phyloP scores from a whole-genome alignment of 208 protist genomes.

The Angomonas ambiguus region DNA sequence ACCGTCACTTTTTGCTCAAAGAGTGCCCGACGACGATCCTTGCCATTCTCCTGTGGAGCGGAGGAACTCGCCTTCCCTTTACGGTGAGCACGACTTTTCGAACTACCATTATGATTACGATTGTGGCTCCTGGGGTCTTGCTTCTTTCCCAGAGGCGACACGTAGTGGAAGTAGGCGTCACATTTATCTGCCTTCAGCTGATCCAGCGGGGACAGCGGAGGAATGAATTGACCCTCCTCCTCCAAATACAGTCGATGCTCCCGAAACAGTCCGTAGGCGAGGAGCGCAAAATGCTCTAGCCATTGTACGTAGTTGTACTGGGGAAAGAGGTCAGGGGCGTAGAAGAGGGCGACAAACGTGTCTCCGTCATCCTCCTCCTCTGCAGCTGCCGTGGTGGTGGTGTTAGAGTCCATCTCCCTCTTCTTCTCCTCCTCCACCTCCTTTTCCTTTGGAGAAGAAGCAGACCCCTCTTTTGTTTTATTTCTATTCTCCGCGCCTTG shows the following conservation, averaged over 20 bases:
- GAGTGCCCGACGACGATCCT: slow-evolving; percentile 14
- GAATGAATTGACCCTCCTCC: background rate
- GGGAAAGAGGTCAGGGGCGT: slow-evolving; percentile 53
- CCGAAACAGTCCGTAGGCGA: background rate
- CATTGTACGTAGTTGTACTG: slow-evolving; percentile 48
- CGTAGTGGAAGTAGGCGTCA: background rate
- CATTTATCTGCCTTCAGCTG: background rate
- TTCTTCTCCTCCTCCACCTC: background rate
- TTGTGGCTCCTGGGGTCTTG: too few relatives aligned
- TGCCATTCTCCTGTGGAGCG: too few relatives aligned
- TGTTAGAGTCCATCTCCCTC: slow-evolving; percentile 20
- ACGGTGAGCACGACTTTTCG: too few relatives aligned
- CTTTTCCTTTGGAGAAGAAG: too few relatives aligned
- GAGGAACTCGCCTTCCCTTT: too few relatives aligned
- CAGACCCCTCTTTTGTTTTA: background rate
- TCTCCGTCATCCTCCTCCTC: slow-evolving; percentile 27
- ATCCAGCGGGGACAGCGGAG: background rate
- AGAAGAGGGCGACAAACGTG: slow-evolving; percentile 37
- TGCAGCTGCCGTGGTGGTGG: slow-evolving; percentile 15
- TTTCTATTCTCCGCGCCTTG: background rate
- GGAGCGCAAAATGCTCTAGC: slow-evolving; percentile 13
- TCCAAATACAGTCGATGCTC: background rate
- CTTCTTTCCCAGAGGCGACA: background rate
- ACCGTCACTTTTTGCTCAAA: slow-evolving; percentile 17
- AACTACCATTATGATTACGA: too few relatives aligned